phyloP scores from a whole-genome alignment of 495 filamentous ascomycete species.

The Trichocladium antarcticum region DNA sequence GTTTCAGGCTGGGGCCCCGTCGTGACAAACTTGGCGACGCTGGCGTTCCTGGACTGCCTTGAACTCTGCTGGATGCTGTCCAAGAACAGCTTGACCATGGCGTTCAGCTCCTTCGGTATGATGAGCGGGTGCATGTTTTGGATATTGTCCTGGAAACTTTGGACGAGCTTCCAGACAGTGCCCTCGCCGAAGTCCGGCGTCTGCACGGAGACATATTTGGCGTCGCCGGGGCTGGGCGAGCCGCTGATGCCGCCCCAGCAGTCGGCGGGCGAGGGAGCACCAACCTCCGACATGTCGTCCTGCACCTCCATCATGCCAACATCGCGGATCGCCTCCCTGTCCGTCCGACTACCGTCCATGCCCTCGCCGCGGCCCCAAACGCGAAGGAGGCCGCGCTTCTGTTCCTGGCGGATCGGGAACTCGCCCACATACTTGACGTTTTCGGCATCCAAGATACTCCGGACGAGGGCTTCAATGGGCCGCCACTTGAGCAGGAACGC shows the following conservation, averaged over 20 bases:
- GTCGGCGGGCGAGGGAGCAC: constrained; percentile 38
- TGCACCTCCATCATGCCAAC: constrained; percentile 21
- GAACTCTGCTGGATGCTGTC: constrained; percentile 28
- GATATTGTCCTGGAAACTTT: constrained; percentile 67
- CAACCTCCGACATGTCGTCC: constrained; percentile 37
- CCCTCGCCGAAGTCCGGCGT: constrained; percentile 51
- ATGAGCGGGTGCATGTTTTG: constrained; percentile 88
- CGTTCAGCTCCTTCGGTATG: constrained; percentile 36
- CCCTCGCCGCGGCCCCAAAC: constrained; percentile 74
- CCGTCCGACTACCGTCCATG: constrained; percentile 31
- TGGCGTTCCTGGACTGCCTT: constrained; percentile 12
- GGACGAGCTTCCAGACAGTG: constrained; percentile 51
- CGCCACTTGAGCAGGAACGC: constrained; percentile 65
- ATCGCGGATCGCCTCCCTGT: constrained; percentile 23
- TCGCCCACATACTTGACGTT: constrained; percentile 52
- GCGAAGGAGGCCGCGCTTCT: constrained; percentile 61
- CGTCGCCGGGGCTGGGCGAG: constrained; percentile 27
- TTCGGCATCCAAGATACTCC: constrained; percentile 32
- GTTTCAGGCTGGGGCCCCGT: constrained; percentile 23
- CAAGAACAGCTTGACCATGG: constrained; percentile 41
- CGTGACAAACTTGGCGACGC: constrained; percentile 23
- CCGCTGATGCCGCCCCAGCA: constrained; percentile 42
- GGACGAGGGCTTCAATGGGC: constrained; percentile 48
- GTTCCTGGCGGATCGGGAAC: constrained; percentile 59
- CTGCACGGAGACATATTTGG: constrained; percentile 42